Conservation (phyloP, 495 filamentous ascomycete species). For the Neurospora africana region DNA sequence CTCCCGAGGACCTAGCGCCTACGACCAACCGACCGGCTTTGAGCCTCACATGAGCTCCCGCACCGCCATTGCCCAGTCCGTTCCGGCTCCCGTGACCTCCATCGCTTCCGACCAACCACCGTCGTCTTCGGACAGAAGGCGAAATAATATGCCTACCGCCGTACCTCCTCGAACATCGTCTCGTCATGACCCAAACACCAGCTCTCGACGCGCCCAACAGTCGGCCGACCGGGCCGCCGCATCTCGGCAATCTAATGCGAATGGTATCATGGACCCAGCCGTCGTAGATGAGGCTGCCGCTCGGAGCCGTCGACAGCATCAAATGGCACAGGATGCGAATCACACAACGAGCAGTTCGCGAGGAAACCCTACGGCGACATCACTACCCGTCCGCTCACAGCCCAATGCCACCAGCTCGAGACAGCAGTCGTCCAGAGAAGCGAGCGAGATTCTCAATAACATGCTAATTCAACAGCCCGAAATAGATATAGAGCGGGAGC, state of each 20-base stretch:
- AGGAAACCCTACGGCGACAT: slow-evolving; percentile 26
- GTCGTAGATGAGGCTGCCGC: slow-evolving; percentile 32
- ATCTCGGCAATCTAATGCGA: slow-evolving; percentile 26
- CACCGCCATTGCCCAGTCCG: slow-evolving; percentile 31
- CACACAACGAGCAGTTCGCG: slow-evolving; percentile 41
- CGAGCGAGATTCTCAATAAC: slow-evolving; percentile 65
- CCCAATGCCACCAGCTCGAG: slow-evolving; percentile 20
- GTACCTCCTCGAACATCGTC: slow-evolving; percentile 57
- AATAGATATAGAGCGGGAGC: slow-evolving; percentile 67
- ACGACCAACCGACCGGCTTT: slow-evolving; percentile 32
- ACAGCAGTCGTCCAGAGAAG: slow-evolving; percentile 48
- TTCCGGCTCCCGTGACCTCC: slow-evolving; percentile 36
- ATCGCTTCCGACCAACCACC: slow-evolving; percentile 32
- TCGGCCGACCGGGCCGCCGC: slow-evolving; percentile 31
- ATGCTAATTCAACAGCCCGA: slow-evolving; percentile 69
- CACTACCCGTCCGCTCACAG: slow-evolving; percentile 33
- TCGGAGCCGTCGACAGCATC: slow-evolving; percentile 39
- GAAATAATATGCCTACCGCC: slow-evolving; percentile 33
- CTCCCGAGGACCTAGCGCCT: slow-evolving; percentile 42
- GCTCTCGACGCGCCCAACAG: slow-evolving; percentile 33
- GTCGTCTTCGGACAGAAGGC: slow-evolving; percentile 28
- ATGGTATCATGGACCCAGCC: slow-evolving; percentile 19
- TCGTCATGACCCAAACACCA: slow-evolving; percentile 31
- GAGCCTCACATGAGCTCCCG: slow-evolving; percentile 40
- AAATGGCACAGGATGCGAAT: slow-evolving; percentile 28